Percentiles rank a stretch among this genome's conserved stretches.
Conservation (phyloP, 2,329 filamentous ascomycete species). For the Nothopassalora personata region DNA sequence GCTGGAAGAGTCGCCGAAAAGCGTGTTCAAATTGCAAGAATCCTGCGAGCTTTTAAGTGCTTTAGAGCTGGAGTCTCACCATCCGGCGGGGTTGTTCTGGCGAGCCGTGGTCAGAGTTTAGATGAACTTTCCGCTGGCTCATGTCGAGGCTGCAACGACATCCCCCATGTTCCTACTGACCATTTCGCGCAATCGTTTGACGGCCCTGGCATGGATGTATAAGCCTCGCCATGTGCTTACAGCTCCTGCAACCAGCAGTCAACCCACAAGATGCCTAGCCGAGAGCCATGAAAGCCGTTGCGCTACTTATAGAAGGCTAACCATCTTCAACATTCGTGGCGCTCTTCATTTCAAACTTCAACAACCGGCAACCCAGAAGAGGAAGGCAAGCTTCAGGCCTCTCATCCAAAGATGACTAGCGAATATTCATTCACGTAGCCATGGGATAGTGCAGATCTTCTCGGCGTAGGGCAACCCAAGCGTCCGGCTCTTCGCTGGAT, state of each 20-base stretch:
- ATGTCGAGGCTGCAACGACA: neutral
- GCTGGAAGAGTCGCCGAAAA: neutral
- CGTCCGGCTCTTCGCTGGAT: neutral
- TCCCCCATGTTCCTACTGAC: neutral
- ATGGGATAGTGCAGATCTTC: neutral
- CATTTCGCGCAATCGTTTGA: no score
- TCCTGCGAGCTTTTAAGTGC: neutral
- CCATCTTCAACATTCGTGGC: neutral
- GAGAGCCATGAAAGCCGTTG: neutral
- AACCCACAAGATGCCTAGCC: neutral
- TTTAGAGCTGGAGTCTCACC: neutral
- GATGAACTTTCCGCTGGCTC: neutral
- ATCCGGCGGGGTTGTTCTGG: neutral
- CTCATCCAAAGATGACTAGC: neutral
- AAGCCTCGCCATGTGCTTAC: no score
- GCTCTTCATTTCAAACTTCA: neutral
- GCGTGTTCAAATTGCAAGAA: neutral
- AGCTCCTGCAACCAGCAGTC: neutral
- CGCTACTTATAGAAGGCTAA: neutral
- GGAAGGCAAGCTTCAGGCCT: neutral
- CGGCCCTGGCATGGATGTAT: no score
- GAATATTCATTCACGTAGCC: neutral
- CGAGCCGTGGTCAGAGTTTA: neutral
- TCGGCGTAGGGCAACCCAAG: neutral
- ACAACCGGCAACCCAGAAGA: neutral